Base-by-base conservation (phyloP, 495 filamentous ascomycete genomes). In the Hypoxylon perforatum region DNA sequence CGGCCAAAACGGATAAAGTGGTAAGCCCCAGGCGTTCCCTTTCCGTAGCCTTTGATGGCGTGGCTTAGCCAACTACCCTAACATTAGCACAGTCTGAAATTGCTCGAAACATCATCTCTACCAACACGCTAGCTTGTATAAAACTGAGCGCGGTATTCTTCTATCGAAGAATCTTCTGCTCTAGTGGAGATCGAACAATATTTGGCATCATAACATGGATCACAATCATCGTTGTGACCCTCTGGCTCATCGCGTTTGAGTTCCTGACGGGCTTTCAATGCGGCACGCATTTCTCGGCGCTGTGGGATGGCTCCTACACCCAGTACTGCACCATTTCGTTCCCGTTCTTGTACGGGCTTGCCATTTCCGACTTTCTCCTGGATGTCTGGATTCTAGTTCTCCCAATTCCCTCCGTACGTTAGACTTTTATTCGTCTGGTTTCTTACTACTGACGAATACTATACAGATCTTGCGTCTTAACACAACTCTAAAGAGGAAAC, bases 71-170 rank as follows among this genome's bases (percentile, higher is more conserved):
- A 38, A 17, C 48, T 3, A 47, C 6, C 12, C 18, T 35, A 56
- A 56, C 47, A 0, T 45, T 45, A 28, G 19, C 41, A 17, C 33
- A 67, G 64, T 48, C 35, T 42, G 33, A 61, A 61, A 63, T 67
- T 11, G 53, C 28, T 14, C 45, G 46, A 21, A 42, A 67, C 22
- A 36, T 67, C 0, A 30, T 68, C 3, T 25, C 41, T n/a, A 61
- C n/a, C 25, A 72, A 51, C 18, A 47, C 65, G 7, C 45, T 69
- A 2, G 65, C 53, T 11, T 64, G 41, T 44, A 28, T 47, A 4
- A 69, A 65, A 28, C 52, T 64, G 38, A 69, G 66, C 30, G 61
- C 66, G 1, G 41, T 69, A 3, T 69, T 69, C 48, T 70, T 70
- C 50, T 70, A 70, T 42, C 52, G 57, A 18, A 56, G 67, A 11